Evolutionary conservation across 257 asterid genomes (phyloP).

Genomic region (Handroanthus guayacan): DNA sequence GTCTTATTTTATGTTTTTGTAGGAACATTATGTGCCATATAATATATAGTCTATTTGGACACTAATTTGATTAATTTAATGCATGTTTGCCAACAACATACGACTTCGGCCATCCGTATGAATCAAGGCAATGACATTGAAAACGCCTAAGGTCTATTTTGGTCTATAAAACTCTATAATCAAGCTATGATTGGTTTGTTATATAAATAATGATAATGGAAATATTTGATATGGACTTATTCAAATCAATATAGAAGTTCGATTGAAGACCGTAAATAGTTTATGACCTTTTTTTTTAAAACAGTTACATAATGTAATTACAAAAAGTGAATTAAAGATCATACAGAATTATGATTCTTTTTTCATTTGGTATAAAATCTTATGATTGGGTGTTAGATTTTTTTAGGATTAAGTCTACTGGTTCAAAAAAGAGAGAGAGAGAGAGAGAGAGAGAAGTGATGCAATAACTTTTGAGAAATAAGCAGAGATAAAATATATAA

Average conservation of each 20-base stretch:
- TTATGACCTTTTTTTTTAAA: too few species aligned
- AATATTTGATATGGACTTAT: too few species aligned
- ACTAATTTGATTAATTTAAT: slow-evolving; percentile 17
- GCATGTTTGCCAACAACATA: slow-evolving; percentile 2
- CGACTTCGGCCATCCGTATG: neutral
- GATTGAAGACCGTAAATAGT: too few species aligned
- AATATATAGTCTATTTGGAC: neutral
- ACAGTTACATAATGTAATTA: neutral
- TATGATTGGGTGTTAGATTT: too few species aligned
- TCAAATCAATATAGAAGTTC: too few species aligned
- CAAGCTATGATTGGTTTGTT: neutral
- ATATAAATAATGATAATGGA: too few species aligned
- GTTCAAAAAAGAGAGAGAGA: too few species aligned
- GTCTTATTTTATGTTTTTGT: slow-evolving; percentile 15
- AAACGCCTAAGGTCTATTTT: slow-evolving; percentile 1
- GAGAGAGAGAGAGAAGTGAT: too few species aligned
- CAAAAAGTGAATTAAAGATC: neutral
- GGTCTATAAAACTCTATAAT: neutral
- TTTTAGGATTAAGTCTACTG: too few species aligned
- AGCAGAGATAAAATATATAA: too few species aligned
- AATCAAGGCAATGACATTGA: slow-evolving; percentile 12
- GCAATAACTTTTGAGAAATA: too few species aligned
- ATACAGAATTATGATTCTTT: neutral
- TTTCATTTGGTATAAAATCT: neutral
- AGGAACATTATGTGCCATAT: slow-evolving; percentile 12